Conservation (phyloP, 495 filamentous ascomycete genomes). For the Penicillium cosmopolitanum region DNA sequence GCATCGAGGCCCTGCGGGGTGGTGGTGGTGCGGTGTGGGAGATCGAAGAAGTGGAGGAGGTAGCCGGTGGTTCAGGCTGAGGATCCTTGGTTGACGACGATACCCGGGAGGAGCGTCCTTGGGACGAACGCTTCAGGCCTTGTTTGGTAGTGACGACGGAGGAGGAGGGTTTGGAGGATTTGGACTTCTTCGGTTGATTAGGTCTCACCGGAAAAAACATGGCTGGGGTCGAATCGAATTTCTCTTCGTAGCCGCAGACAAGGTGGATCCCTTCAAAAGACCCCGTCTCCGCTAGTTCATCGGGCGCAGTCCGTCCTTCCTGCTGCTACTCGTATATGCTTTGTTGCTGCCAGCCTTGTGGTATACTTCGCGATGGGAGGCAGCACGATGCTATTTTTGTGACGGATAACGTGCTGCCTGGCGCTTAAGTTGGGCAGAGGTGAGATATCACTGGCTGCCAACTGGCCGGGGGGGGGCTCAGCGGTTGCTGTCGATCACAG, state of each 20-base stretch:
- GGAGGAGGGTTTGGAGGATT: constrained; percentile 20
- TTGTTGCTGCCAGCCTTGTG: background rate
- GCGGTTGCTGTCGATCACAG: constrained; percentile 24
- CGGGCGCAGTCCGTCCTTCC: constrained; percentile 13
- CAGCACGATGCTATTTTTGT: constrained; percentile 24
- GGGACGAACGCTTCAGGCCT: constrained; percentile 40
- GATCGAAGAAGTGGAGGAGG: constrained; percentile 40
- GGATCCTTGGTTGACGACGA: constrained; percentile 50
- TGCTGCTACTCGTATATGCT: background rate
- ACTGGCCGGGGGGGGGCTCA: constrained; percentile 16
- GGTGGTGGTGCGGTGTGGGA: constrained; percentile 19
- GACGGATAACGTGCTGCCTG: constrained; percentile 29
- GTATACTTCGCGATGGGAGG: background rate
- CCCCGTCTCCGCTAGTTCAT: constrained; percentile 29
- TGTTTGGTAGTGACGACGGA: constrained; percentile 36
- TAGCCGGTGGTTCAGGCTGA: constrained; percentile 41
- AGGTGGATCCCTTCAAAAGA: constrained; percentile 29
- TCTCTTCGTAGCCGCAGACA: constrained; percentile 29
- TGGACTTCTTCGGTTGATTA: constrained; percentile 41
- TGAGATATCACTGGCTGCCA: constrained; percentile 21
- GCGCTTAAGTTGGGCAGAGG: constrained; percentile 39
- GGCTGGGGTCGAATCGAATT: constrained; percentile 30
- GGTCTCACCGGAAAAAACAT: constrained; percentile 53
- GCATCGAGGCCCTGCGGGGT: constrained; percentile 55
- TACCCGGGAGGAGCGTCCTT: constrained; percentile 42